These are phyloP conservation scores for Agrocybe pediades DNA, from an alignment of 768 basidiomycete species.

Conservation along the genomic window DNA sequence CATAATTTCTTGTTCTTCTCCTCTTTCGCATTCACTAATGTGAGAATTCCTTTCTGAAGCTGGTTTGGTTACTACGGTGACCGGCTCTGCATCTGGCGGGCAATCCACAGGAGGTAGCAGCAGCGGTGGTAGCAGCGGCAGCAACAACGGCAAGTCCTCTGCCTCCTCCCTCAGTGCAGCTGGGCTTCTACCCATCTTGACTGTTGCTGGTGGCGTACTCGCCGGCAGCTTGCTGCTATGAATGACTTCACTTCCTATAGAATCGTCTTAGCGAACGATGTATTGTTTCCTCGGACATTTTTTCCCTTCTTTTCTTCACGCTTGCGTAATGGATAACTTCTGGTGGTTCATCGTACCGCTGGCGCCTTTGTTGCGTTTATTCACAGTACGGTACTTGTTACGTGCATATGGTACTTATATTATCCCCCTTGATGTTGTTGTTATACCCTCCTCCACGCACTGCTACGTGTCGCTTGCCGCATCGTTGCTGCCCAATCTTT, in stretches of 20 bases:
- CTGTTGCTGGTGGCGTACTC: neutral
- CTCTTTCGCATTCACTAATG: neutral
- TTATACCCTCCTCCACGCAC: neutral
- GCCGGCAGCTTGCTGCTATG: conserved; percentile 4
- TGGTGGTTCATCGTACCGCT: neutral
- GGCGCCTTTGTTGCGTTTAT: too few species aligned
- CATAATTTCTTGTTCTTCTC: neutral
- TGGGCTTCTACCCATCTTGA: neutral
- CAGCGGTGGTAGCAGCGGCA: neutral
- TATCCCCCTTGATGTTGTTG: neutral
- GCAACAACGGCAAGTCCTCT: conserved; percentile 4
- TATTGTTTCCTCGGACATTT: neutral
- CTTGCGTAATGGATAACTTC: neutral
- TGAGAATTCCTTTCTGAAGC: conserved; percentile 3
- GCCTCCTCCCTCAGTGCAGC: neutral
- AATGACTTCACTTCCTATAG: too few species aligned
- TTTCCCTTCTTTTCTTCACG: neutral
- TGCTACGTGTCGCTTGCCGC: neutral
- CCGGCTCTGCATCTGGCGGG: neutral
- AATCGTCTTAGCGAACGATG: too few species aligned
- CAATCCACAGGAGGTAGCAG: neutral
- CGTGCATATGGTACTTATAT: neutral
- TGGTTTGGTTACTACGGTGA: conserved; percentile 11
- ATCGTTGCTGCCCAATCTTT: neutral
- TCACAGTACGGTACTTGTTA: too few species aligned